phyloP scores from a whole-genome alignment of 495 filamentous ascomycete genomes.

The Neurospora discreta region DNA sequence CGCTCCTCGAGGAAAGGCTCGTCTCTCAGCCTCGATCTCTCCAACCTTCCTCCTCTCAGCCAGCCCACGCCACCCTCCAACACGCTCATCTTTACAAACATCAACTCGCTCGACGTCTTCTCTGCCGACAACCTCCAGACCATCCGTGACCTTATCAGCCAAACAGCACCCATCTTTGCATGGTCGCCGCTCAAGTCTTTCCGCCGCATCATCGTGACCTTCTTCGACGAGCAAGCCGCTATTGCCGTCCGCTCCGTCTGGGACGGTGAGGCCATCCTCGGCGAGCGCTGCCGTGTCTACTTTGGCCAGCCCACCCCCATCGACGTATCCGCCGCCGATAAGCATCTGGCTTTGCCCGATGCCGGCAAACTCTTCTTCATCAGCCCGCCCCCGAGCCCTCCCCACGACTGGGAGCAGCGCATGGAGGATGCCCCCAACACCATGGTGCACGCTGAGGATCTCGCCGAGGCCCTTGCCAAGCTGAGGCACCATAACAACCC shows the following conservation, averaged over 20 bases:
- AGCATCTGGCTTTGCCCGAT: conserved; percentile 72
- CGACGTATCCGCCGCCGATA: conserved; percentile 34
- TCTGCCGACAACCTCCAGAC: conserved; percentile 58
- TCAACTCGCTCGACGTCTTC: conserved; percentile 71
- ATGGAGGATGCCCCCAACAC: conserved; percentile 90
- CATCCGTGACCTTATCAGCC: conserved; percentile 61
- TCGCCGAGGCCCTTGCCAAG: conserved; percentile 67
- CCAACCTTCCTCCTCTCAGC: conserved; percentile 63
- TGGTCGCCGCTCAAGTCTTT: conserved; percentile 91
- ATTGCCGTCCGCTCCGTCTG: conserved; percentile 59
- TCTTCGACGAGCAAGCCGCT: conserved; percentile 61
- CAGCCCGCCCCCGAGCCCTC: conserved; percentile 81
- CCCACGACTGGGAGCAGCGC: conserved; percentile 85
- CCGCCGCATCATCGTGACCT: conserved; percentile 84
- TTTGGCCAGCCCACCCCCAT: conserved; percentile 70
- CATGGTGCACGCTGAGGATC: conserved; percentile 81
- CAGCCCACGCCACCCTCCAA: conserved; percentile 79
- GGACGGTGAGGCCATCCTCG: conserved; percentile 59
- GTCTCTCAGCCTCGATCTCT: conserved; percentile 71
- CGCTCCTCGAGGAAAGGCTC: conserved; percentile 29
- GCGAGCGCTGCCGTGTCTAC: conserved; percentile 66
- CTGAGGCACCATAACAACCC: conserved; percentile 38
- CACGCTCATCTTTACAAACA: conserved; percentile 87
- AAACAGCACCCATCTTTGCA: conserved; percentile 61
- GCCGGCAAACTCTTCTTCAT: conserved; percentile 93